phyloP scores from a whole-genome alignment of 2,329 filamentous ascomycete genomes.

The Pseudopithomyces maydicus region DNA sequence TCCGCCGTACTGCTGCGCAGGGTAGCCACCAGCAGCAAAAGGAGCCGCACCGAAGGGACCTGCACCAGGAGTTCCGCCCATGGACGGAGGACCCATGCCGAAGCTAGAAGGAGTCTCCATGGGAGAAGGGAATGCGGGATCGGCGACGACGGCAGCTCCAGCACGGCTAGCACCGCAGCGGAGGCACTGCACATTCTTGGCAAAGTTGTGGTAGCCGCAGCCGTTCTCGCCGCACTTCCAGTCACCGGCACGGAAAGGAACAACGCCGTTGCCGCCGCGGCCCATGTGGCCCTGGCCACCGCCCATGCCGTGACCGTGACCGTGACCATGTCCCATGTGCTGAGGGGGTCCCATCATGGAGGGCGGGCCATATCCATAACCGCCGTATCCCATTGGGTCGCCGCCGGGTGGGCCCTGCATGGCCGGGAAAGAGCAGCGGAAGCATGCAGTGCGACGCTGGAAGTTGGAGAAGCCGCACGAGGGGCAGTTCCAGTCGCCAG shows the following conservation, averaged over 20 bases:
- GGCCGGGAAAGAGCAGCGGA: conserved; percentile 98
- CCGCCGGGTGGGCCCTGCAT: conserved; percentile 74
- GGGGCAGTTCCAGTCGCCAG: conserved; percentile 98
- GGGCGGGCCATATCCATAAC: conserved; percentile 64
- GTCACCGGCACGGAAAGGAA: conserved; percentile 96
- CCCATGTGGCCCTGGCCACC: conserved; percentile 41
- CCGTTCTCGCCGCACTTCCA: conserved; percentile 99
- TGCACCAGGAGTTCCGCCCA: conserved; percentile 72
- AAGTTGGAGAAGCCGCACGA: conserved; percentile 99
- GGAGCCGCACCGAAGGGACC: conserved; percentile 74
- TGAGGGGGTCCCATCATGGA: conserved; percentile 59
- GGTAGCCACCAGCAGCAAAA: conserved; percentile 67
- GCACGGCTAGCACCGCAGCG: conserved; percentile 95
- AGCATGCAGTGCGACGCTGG: conserved; percentile 96
- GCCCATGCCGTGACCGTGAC: conserved; percentile 40
- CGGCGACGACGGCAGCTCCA: conserved; percentile 90
- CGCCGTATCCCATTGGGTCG: conserved; percentile 70
- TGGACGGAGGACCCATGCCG: conserved; percentile 84
- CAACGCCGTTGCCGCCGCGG: conserved; percentile 79
- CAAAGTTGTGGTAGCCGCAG: conserved; percentile 98
- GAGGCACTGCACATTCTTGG: conserved; percentile 97
- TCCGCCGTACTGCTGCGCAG: conserved; percentile 80
- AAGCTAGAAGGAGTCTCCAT: conserved; percentile 87
- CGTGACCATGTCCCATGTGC: conserved; percentile 67
- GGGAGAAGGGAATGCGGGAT: conserved; percentile 86